A percentile compares a stretch with the other conserved stretches of the same genome.
Evolutionary conservation across 169 alveolate genomes (phyloP).

Genomic region (Plasmodium cynomolgi): DNA sequence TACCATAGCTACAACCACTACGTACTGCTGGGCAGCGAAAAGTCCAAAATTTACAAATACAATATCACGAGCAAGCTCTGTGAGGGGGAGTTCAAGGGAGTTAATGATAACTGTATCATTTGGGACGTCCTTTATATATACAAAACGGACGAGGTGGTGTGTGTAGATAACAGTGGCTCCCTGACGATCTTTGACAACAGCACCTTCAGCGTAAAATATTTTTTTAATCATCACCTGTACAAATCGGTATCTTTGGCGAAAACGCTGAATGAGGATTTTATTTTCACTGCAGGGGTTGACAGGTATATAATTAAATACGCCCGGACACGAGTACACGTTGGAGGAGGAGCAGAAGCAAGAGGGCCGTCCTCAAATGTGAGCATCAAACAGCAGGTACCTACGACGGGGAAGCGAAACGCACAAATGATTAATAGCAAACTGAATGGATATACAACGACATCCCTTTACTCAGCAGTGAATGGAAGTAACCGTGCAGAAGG

Average conservation of each 20-base stretch:
- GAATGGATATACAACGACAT: not conserved
- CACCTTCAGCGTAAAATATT: conserved; percentile 9
- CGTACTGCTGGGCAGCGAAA: conserved; percentile 43
- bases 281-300: conserved; percentile 54
- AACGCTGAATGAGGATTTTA: not conserved
- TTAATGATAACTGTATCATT: conserved; percentile 20
- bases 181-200: conserved; percentile 32
- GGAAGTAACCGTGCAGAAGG: not conserved
- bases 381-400: not conserved
- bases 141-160: conserved; percentile 43
- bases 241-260: conserved; percentile 47
- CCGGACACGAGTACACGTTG: not conserved
- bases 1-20: conserved; percentile 47
- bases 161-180: conserved; percentile 43
- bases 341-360: not conserved
- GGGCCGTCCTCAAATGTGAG: not conserved
- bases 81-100: conserved; percentile 21
- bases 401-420: not conserved
- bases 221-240: conserved; percentile 28
- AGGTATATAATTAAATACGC: conserved; percentile 39
- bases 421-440: not conserved
- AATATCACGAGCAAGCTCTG: conserved; percentile 5
- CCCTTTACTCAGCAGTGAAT: not conserved
- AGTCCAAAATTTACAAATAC: conserved; percentile 68
- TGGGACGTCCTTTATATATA: conserved; percentile 62